Evolutionary conservation across 768 basidiomycete species (phyloP).

Genomic region (Baorangia bicolor): DNA sequence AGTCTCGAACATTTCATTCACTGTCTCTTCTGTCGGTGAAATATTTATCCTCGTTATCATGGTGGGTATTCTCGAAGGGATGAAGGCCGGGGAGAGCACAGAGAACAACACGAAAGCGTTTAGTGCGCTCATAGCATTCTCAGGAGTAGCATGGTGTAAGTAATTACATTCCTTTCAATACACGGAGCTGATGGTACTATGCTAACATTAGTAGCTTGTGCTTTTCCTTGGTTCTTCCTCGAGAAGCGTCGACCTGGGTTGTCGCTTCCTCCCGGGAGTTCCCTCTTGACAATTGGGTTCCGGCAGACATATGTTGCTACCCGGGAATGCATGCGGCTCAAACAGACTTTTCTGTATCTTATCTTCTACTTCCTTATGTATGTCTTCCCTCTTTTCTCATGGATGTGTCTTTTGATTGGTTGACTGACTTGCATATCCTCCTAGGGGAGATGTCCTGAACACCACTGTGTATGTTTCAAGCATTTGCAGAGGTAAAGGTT

Average conservation of each 20-base stretch:
- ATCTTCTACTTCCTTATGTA: slow-evolving; percentile 77
- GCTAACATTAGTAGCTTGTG: slow-evolving; percentile 50
- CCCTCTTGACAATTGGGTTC: slow-evolving; percentile 62
- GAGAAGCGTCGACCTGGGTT: slow-evolving; percentile 69
- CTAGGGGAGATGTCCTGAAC: slow-evolving; percentile 72
- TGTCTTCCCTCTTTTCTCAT: slow-evolving; percentile 19
- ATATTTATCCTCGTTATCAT: slow-evolving; percentile 68
- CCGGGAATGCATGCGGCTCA: slow-evolving; percentile 62
- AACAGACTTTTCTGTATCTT: slow-evolving; percentile 73
- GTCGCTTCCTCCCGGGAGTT: slow-evolving; percentile 53
- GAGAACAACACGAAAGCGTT: slow-evolving; percentile 76
- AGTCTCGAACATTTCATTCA: slow-evolving; percentile 74
- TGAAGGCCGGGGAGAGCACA: slow-evolving; percentile 58
- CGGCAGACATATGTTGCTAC: slow-evolving; percentile 64
- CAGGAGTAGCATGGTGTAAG: slow-evolving; percentile 74
- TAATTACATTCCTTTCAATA: not conserved
- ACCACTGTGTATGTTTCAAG: slow-evolving; percentile 58
- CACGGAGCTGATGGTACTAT: not conserved
- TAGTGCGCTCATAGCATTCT: slow-evolving; percentile 72
- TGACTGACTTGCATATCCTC: not conserved
- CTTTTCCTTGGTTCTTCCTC: slow-evolving; percentile 70
- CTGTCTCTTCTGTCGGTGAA: slow-evolving; percentile 68
- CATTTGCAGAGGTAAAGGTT: not conserved
- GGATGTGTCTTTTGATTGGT: not conserved
- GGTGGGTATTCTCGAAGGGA: slow-evolving; percentile 70